These are phyloP conservation scores for Colletotrichum acutatum DNA, from an alignment of 2,329 filamentous ascomycete species.

Conservation along the genomic window DNA sequence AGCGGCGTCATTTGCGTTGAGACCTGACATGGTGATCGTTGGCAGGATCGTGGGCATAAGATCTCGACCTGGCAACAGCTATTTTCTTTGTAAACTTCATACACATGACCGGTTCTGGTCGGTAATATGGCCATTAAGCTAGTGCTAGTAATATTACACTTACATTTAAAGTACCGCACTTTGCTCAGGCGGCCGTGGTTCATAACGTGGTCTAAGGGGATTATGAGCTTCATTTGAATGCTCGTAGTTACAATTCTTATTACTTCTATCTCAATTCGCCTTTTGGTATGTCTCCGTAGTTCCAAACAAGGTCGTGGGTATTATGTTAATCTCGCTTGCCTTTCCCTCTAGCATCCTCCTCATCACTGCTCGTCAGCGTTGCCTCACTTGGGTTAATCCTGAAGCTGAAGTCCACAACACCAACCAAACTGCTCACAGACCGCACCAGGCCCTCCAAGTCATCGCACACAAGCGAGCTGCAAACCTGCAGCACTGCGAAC, in stretches of 20 bases:
- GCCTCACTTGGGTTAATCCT: constrained; percentile 53
- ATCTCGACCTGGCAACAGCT: background rate
- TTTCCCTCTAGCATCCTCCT: constrained; percentile 4
- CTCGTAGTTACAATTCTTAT: background rate
- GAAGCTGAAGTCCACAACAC: constrained; percentile 80
- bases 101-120: background rate
- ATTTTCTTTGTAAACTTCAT: background rate
- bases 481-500: constrained; percentile 80
- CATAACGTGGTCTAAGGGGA: background rate
- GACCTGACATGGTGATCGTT: background rate
- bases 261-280: background rate
- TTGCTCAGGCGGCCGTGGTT: background rate
- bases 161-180: background rate
- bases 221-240: too few relatives aligned
- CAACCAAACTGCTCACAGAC: constrained; percentile 74
- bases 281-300: background rate
- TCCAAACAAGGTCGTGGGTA: background rate
- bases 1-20: background rate
- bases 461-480: constrained; percentile 74
- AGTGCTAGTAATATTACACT: background rate
- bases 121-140: background rate
- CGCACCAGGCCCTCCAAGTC: constrained; percentile 73
- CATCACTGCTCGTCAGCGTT: constrained; percentile 8
- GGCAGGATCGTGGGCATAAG: background rate
- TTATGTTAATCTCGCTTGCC: constrained; percentile 3